phyloP scores from a whole-genome alignment of 306 rosid genomes.

The barrel medic (Medicago truncatula) region MtrunA17r5.0-ANR NC_053043.1:35375001-35375500 shows the following conservation, averaged over 20 bases:
- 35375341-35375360: background rate
- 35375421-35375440: background rate
- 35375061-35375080: background rate
- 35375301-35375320: background rate
- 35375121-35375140: background rate
- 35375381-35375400: constrained; percentile 2
- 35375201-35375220: too few species aligned
- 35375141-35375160: background rate
- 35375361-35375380: background rate
- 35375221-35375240: too few species aligned
- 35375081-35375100: background rate
- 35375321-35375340: background rate
- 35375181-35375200: too few species aligned
- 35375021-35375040: background rate
- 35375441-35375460: constrained; percentile 28
- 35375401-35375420: background rate
- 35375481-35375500: constrained; percentile 14
- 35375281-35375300: too few species aligned
- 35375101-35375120: background rate
- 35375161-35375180: too few species aligned
- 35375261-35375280: too few species aligned
- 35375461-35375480: constrained; percentile 5
- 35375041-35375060: background rate
- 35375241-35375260: too few species aligned
- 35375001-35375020: background rate